Evolutionary conservation across 1,139 yeast species (phyloP).

Genomic region (Yamadazyma blattariae): DNA sequence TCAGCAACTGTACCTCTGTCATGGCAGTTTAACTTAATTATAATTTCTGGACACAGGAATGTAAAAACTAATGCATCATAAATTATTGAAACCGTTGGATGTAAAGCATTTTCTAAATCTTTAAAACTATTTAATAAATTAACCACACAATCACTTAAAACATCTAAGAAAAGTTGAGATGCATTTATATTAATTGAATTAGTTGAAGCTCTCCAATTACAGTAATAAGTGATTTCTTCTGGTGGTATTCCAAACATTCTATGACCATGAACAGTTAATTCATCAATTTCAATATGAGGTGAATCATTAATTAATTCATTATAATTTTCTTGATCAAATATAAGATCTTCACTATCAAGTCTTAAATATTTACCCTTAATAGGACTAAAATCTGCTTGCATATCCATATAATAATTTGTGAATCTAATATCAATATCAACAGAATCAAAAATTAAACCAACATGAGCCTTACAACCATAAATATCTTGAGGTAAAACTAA

Average conservation of each 20-base stretch:
- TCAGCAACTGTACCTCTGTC: conserved; percentile 14
- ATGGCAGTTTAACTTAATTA: conserved; percentile 22
- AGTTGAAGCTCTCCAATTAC: conserved; percentile 83
- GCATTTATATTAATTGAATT: conserved; percentile 60
- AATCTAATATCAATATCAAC: conserved; percentile 78
- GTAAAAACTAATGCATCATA: conserved; percentile 68
- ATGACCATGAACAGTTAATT: conserved; percentile 75
- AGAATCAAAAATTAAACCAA: conserved; percentile 61
- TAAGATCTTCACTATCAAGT: conserved; percentile 15
- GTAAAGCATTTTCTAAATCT: conserved; percentile 74
- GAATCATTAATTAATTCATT: conserved; percentile 8
- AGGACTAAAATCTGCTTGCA: conserved; percentile 59
- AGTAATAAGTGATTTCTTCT: conserved; percentile 77
- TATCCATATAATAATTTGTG: conserved; percentile 90
- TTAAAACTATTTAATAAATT: conserved; percentile 61
- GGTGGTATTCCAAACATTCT: conserved; percentile 94
- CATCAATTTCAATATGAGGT: conserved; percentile 52
- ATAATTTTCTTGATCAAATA: conserved; percentile 27
- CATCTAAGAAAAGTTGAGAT: conserved; percentile 44
- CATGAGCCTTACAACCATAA: conserved; percentile 62
- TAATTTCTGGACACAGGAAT: conserved; percentile 39
- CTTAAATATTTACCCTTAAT: conserved; percentile 33
- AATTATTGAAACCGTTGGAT: conserved; percentile 52
- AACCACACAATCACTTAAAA: conserved; percentile 39
- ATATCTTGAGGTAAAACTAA: conserved; percentile 70